Percentiles rank a stretch among this genome's conserved stretches.
Evolutionary conservation across 306 rosid species (phyloP).

Genomic region (Potentilla sterilis): DNA sequence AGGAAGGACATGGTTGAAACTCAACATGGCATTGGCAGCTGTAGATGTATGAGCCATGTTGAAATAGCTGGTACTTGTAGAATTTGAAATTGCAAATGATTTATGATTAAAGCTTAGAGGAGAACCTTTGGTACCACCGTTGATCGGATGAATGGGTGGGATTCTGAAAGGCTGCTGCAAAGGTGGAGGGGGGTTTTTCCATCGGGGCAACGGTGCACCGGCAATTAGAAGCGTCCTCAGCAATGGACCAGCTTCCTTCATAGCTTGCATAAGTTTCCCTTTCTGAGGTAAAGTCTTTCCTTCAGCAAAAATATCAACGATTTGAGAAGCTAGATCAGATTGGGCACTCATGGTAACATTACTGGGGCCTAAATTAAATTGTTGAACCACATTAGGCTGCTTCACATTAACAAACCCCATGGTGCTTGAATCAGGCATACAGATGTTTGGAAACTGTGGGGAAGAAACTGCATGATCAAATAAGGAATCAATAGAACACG

Average conservation of each 20-base stretch:
- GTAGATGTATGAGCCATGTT: conserved; percentile 49
- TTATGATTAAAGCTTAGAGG: not conserved
- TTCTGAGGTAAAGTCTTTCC: conserved; percentile 50
- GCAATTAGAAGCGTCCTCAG: conserved; percentile 52
- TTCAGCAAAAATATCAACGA: conserved; percentile 37
- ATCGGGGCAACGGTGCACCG: conserved; percentile 61
- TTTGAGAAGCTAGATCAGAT: conserved; percentile 34
- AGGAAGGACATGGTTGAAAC: conserved; percentile 28
- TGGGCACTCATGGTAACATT: conserved; percentile 10
- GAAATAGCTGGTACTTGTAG: not conserved
- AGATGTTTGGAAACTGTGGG: conserved; percentile 48
- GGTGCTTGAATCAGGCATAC: conserved; percentile 44
- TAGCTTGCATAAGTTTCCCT: conserved; percentile 64
- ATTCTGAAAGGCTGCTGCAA: conserved; percentile 31
- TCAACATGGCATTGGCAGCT: conserved; percentile 39
- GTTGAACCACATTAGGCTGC: conserved; percentile 17
- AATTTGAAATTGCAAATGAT: conserved; percentile 13
- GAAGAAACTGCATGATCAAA: conserved; percentile 58
- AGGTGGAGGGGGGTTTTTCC: conserved; percentile 72
- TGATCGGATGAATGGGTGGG: conserved; percentile 39
- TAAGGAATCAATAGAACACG: conserved; percentile 57
- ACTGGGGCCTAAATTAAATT: conserved; percentile 7
- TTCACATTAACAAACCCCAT: conserved; percentile 27
- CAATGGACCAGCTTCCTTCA: conserved; percentile 60
- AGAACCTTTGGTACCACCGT: conserved; percentile 22